These are phyloP conservation scores for Paulownia fortunei DNA, from an alignment of 257 asterid genomes.

Conservation along the genomic window DNA sequence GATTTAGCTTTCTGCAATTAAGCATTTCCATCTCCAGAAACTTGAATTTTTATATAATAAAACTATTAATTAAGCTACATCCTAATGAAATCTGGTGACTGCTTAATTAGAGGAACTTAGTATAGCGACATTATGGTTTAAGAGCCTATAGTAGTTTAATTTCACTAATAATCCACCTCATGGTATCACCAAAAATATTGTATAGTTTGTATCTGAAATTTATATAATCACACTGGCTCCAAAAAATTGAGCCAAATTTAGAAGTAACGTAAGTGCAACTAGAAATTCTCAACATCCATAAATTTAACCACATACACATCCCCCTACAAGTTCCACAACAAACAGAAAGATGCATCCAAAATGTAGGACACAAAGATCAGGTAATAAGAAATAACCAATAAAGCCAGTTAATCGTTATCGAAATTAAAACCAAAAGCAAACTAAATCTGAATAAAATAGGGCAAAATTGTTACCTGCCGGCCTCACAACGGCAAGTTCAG, in stretches of 20 bases:
- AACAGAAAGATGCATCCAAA: background rate
- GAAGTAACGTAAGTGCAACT: too few relatives aligned
- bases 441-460: background rate
- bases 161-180: background rate
- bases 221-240: background rate
- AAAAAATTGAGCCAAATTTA: background rate
- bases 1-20: too few relatives aligned
- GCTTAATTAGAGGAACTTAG: background rate
- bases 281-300: background rate
- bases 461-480: conserved; percentile 47
- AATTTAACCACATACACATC: background rate
- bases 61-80: background rate
- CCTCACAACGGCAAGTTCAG: conserved; percentile 35
- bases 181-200: background rate
- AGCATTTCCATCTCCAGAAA: too few relatives aligned
- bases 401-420: background rate
- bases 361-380: background rate
- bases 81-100: background rate
- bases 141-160: background rate
- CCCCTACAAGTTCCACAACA: background rate
- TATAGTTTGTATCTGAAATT: background rate
- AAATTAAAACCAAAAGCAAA: background rate
- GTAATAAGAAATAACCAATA: background rate
- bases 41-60: background rate
- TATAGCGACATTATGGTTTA: background rate